Evolutionary conservation across 805 yeast species (phyloP).

Genomic region (Lachancea sp.): DNA sequence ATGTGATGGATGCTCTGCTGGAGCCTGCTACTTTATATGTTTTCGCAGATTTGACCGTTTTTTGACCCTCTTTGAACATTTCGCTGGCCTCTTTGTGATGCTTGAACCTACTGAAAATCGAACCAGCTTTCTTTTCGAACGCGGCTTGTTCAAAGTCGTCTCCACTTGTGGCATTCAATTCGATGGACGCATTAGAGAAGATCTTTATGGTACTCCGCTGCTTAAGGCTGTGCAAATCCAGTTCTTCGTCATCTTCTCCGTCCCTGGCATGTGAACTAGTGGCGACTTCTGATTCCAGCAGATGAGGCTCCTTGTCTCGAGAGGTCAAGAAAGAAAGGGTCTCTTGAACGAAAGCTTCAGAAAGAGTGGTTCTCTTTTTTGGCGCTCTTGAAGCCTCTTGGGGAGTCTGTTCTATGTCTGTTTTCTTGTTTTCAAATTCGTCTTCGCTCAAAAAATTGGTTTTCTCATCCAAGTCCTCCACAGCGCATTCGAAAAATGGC

Average conservation of each 20-base stretch:
- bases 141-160: conserved; percentile 15
- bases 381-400: conserved; percentile 8
- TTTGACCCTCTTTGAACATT: conserved; percentile 38
- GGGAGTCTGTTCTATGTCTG: background rate
- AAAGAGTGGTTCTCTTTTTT: conserved; percentile 34
- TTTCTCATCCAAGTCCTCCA: conserved; percentile 35
- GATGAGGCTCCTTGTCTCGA: background rate
- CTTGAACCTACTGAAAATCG: conserved; percentile 41
- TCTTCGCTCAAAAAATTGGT: background rate
- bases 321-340: conserved; percentile 46
- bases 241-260: conserved; percentile 23
- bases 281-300: background rate
- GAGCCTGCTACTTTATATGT: conserved; percentile 51
- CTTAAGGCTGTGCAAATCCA: conserved; percentile 41
- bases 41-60: conserved; percentile 45
- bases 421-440: background rate
- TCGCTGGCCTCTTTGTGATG: conserved; percentile 34
- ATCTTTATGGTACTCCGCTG: conserved; percentile 34
- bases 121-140: conserved; percentile 30
- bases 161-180: conserved; percentile 16
- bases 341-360: conserved; percentile 50
- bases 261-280: background rate
- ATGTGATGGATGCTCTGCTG: conserved; percentile 52
- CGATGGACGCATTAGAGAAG: conserved; percentile 25
- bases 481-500: conserved; percentile 62